Base-by-base conservation (phyloP, 495 filamentous ascomycete genomes). In the Xylaria castorea region DNA sequence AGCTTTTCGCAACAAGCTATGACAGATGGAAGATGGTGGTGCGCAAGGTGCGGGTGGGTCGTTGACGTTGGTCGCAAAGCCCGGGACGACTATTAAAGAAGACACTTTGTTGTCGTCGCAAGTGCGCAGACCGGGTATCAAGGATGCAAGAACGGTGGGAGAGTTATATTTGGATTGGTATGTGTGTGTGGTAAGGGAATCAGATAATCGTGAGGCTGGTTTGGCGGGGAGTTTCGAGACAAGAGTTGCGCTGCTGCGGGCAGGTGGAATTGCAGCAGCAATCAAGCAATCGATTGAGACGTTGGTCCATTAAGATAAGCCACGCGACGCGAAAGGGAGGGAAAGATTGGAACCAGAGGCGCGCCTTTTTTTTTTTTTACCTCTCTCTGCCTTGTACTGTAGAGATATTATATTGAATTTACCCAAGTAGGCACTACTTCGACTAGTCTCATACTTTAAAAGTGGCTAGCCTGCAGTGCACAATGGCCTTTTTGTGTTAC, bases 301-400 rank as follows among this genome's bases (percentile, higher is more conserved):
- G 12, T 57, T 40, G 11, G 69, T 46, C 46, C 38, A 25, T 50
- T 42, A 16, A 71, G 36, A 57, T 65, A 65, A 71, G 69, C 69
- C 69, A 71, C 69, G 69, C 69, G 69, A 71, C 69, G 69, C 69
- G 69, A 71, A 71, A 65, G 48, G 53, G 48, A 57, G 34, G 25
- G 14, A 50, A 63, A 63, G 46, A 63, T 53, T 27, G 44, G 68
- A 62, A 63, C 61, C 61, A 8, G 30, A 48, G 68, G 69, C 61
- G 61, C 69, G 68, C 69, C 7, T 36, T 62, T 64, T n/a, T 42
- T 42, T 42, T 42, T 42, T 2, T 38, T 38, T 38, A 42, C 1
- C 3, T 14, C 14, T 40, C 20, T 18, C 8, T 27, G 5, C 34
- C n/a, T 22, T 63, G 11, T 63, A 63, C 6, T 25, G 11, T 57